Conservation (phyloP, 1,284 basidiomycete genomes). For the Crucibulum cyathiforme region DNA sequence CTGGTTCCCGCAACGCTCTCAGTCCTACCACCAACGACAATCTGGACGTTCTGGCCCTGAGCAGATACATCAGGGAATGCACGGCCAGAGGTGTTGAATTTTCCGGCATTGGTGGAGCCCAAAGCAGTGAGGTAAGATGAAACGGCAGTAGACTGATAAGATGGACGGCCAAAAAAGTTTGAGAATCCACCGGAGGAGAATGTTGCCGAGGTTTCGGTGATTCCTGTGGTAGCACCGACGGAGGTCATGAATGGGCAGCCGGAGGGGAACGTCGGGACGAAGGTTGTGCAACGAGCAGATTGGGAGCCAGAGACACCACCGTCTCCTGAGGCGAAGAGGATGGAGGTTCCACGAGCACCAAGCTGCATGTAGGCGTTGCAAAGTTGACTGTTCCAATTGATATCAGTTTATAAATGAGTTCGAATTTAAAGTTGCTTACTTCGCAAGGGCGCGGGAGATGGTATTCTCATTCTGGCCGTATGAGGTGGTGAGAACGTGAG, state of each 20-base stretch:
- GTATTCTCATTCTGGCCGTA: conserved; percentile 33
- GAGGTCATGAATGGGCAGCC: conserved; percentile 47
- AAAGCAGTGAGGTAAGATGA: conserved; percentile 37
- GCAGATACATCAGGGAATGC: conserved; percentile 27
- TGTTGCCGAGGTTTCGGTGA: conserved; percentile 23
- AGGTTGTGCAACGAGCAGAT: conserved; percentile 18
- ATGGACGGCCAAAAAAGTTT: conserved; percentile 34
- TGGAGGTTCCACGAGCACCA: conserved; percentile 43
- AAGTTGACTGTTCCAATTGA: conserved; percentile 11
- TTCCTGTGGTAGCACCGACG: conserved; percentile 34
- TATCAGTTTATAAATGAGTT: neutral
- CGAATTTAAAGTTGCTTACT: conserved; percentile 7
- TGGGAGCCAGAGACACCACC: conserved; percentile 19
- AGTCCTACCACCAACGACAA: conserved; percentile 11
- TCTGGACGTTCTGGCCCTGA: conserved; percentile 16
- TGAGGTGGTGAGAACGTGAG: conserved; percentile 31
- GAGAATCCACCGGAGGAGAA: conserved; percentile 45
- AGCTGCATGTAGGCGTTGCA: conserved; percentile 33
- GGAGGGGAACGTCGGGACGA: conserved; percentile 43
- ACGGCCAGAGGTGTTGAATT: conserved; percentile 23
- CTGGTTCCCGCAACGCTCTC: conserved; percentile 20
- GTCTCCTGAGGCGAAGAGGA: conserved; percentile 43
- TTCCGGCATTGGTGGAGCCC: conserved; percentile 35
- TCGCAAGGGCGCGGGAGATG: conserved; percentile 19
- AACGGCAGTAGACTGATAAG: conserved; percentile 40